Base-by-base conservation (phyloP, 2,329 filamentous ascomycete species). In the Stemphylium lycopersici region DNA sequence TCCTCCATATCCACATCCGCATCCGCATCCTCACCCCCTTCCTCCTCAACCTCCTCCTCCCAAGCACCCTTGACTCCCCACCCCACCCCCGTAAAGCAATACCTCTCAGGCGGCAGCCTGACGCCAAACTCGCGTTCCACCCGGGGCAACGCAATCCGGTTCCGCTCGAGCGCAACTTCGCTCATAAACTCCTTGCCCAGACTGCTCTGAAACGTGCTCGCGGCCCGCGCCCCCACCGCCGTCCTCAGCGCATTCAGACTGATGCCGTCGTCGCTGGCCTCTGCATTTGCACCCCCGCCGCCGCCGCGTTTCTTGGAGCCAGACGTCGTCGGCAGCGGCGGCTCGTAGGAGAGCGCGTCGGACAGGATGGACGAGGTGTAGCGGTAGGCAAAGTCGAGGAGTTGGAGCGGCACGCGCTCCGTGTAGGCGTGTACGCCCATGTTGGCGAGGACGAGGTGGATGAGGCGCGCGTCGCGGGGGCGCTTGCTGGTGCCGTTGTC, bases 361-460 rank as follows among this genome's bases (percentile, higher is more conserved):
- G 80, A 85, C 16, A 93, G 84, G 32, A 93, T 81, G 52, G 84
- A 83, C 1, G 86, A 86, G 8, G 88, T 90, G 80, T 92, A 90
- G 33, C 90, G 87, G 82, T 95, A 95, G 43, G 90, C 89, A 71
- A 93, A 93, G 62, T 95, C 90, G 72, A 95, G 87, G 43, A 95
- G 86, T 54, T 93, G 86, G 0, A 93, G 83, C 0, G 90, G 90
- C 1, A 95, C 90, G 67, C 90, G 90, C 73, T 89, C 85, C 74
- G 93, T 90, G 80, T 91, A 95, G 36, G 87, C 83, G 4, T 88
- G 87, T 8, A 93, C 90, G 69, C 90, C 90, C 67, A 92, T 88
- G 6, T 88, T 89, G 16, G 87, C 88, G 43, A 95, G 86, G 46
- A 95, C 84, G 15, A 93, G 85, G 77, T 93, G 90, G 66, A 95